These are phyloP conservation scores for Cryptococcus sp. DNA, from an alignment of 1,284 basidiomycete species.

Conservation along the genomic window DNA sequence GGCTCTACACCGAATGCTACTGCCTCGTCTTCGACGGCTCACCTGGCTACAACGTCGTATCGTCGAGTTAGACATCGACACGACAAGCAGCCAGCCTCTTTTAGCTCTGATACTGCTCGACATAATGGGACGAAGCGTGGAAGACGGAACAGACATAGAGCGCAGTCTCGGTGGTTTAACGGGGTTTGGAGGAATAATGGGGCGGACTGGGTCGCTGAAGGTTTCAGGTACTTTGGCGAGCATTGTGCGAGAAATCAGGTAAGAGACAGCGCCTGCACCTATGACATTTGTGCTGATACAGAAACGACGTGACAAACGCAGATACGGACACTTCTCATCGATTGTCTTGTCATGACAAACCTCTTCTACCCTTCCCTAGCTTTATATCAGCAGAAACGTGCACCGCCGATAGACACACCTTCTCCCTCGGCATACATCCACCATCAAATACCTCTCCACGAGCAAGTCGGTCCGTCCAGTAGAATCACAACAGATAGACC, in stretches of 20 bases:
- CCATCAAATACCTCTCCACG: slow-evolving; percentile 21
- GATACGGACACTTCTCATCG: slow-evolving; percentile 89
- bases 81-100: slow-evolving; percentile 5
- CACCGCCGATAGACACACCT: slow-evolving; percentile 28
- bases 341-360: slow-evolving; percentile 90
- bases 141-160: too few relatives aligned
- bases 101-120: neutral
- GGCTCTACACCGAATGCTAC: slow-evolving; percentile 1
- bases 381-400: slow-evolving; percentile 64
- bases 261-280: slow-evolving; percentile 9
- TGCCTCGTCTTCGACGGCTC: slow-evolving; percentile 22
- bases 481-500: slow-evolving; percentile 28
- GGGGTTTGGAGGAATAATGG: neutral
- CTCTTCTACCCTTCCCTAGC: slow-evolving; percentile 90
- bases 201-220: slow-evolving; percentile 36
- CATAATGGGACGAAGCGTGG: neutral
- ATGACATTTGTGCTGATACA: neutral
- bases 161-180: too few relatives aligned
- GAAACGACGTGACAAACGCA: slow-evolving; percentile 47
- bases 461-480: slow-evolving; percentile 9
- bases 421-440: slow-evolving; percentile 21
- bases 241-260: slow-evolving; percentile 54
- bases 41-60: neutral
- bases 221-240: slow-evolving; percentile 49
- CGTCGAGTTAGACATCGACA: slow-evolving; percentile 14